These are phyloP conservation scores for Solanum hybrid DNA, from an alignment of 305 asterid genomes.

Conservation along the genomic window DNA sequence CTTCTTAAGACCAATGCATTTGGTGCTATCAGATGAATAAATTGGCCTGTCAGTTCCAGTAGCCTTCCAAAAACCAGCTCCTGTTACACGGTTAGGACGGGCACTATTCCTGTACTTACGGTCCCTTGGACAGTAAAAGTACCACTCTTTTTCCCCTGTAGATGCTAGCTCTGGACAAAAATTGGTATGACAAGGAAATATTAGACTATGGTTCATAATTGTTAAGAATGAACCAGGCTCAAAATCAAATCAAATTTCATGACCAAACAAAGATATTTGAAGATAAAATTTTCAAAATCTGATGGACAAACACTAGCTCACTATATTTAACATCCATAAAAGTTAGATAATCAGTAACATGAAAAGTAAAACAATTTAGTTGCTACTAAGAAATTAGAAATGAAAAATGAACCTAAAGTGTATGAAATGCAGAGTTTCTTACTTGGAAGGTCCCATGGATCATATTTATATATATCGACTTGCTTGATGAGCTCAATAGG, in stretches of 20 bases:
- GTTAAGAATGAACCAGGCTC: not conserved
- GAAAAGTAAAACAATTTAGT: not conserved
- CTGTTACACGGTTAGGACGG: constrained; percentile 80
- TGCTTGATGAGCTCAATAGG: constrained; percentile 72
- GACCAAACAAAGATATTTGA: not conserved
- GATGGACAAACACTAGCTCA: not conserved
- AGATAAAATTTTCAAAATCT: not conserved
- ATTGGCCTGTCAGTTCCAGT: constrained; percentile 90
- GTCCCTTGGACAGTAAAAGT: constrained; percentile 88
- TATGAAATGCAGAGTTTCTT: constrained; percentile 12
- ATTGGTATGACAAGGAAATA: not conserved
- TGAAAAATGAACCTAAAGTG: not conserved
- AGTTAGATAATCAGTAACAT: not conserved
- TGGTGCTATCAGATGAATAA: constrained; percentile 51
- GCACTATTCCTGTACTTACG: constrained; percentile 78
- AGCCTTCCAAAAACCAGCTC: constrained; percentile 92
- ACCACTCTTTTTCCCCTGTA: constrained; percentile 89
- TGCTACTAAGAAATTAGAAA: not conserved
- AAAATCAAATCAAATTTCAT: not conserved
- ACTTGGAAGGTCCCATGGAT: constrained; percentile 95
- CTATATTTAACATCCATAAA: not conserved
- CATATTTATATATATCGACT: constrained; percentile 71
- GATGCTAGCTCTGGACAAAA: constrained; percentile 47
- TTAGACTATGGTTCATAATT: not conserved
- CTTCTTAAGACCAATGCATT: constrained; percentile 79